Evolutionary conservation across 495 filamentous ascomycete species (phyloP), one percentile per base, ranked within the genome.

Genomic region (Letharia columbiana): DNA sequence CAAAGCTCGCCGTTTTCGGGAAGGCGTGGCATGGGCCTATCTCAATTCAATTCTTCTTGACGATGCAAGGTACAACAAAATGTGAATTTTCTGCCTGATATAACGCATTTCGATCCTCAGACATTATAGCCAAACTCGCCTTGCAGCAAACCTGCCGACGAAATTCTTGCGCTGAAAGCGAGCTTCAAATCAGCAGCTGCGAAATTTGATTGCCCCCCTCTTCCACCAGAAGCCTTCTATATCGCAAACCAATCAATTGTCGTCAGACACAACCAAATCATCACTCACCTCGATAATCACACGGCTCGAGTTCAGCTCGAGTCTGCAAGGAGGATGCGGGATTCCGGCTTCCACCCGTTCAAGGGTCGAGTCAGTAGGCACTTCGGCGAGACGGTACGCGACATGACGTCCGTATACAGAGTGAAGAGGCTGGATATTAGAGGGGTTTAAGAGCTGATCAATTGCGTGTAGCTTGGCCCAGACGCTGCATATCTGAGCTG

Each of bases 401-500:
- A 35, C 52, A 33, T 56, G 20, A 8, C 56, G 56, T 33, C 20
- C 20, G 42, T 9, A 15, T 58, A 33, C 11, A 31, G n/a, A 33
- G 49, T 5, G 49, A 31, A 31, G 7, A 15, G 1, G 28, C 49
- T 54, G 49, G 11, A 13, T 5, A 5, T 6, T 10, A 31, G 10
- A 54, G 23, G 11, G 11, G 7, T 31, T 23, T 54, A 15, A 15
- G 49, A 54, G 44, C 54, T 64, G 56, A 63, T 39, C 20, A 28
- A 9, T 23, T 4, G 35, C 20, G 28, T 33, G 33, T 56, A 89
- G 84, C 75, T 89, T 69, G 78, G 77, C 63, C 86, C 88, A 15
- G 87, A 91, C 69, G 88, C 90, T 76, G 81, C 87, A 54, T 90
- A 86, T 72, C 76, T 91, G 64, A 89, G 85, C 73, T 91, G 87